Percentiles rank a stretch among this genome's conserved stretches.
Evolutionary conservation across 495 filamentous ascomycete genomes (phyloP).

Genomic region (Pyrenula aspistea): DNA sequence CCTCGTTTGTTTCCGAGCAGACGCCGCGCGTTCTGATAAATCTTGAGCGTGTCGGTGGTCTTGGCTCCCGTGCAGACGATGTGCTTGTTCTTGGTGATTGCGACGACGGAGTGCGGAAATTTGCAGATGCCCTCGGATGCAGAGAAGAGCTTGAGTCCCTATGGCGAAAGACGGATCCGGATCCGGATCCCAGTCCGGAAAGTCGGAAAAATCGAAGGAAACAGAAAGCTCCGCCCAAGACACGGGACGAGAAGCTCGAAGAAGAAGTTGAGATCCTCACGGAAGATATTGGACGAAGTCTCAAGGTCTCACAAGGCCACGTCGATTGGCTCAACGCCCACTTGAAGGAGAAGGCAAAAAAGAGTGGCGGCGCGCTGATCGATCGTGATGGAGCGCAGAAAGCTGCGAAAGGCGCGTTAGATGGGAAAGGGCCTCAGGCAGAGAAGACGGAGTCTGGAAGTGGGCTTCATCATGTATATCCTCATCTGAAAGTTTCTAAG

Average conservation of each 20-base stretch:
- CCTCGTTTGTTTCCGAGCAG: conserved; percentile 42
- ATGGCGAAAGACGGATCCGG: conserved; percentile 46
- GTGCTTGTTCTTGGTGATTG: conserved; percentile 65
- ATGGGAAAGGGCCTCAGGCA: background rate
- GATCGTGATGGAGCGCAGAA: background rate
- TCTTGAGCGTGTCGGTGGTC: conserved; percentile 65
- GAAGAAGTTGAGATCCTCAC: conserved; percentile 42
- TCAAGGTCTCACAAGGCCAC: conserved; percentile 35
- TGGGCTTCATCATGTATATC: background rate
- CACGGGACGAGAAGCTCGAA: conserved; percentile 42
- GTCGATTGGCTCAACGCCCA: conserved; percentile 25
- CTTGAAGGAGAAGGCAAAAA: conserved; percentile 11
- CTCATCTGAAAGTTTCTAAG: background rate
- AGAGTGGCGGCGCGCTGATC: background rate
- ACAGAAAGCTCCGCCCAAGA: conserved; percentile 19
- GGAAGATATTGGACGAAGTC: conserved; percentile 36
- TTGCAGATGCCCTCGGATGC: conserved; percentile 80
- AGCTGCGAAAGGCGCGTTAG: background rate
- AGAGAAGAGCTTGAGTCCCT: conserved; percentile 65
- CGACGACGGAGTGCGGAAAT: conserved; percentile 70
- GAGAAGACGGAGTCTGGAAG: background rate
- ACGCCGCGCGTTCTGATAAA: conserved; percentile 80
- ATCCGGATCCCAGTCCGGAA: no score
- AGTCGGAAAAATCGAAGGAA: conserved; percentile 19
- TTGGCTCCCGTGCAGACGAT: conserved; percentile 68